A percentile compares a stretch with the other conserved stretches of the same genome.
Evolutionary conservation across 1,284 basidiomycete species (phyloP).

Genomic region (Inonotus hispidus): DNA sequence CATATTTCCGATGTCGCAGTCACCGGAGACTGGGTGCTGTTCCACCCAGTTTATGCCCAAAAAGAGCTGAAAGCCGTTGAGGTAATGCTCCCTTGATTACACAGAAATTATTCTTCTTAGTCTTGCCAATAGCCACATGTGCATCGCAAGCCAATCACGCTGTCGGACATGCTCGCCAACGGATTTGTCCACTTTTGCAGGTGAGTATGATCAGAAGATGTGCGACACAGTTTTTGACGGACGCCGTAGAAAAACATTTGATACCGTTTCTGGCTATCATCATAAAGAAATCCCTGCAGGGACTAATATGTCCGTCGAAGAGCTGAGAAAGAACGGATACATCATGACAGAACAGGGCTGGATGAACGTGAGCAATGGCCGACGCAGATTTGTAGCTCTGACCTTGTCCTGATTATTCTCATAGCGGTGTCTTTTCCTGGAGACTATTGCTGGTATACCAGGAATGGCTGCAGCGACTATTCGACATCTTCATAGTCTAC

Average conservation of each 20-base stretch:
- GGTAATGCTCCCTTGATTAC: slow-evolving; percentile 30
- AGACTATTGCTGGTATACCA: slow-evolving; percentile 88
- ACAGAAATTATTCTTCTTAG: background rate
- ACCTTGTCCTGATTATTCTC: background rate
- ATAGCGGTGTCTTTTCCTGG: slow-evolving; percentile 82
- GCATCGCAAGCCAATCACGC: slow-evolving; percentile 56
- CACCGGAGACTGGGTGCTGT: slow-evolving; percentile 75
- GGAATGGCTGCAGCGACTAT: slow-evolving; percentile 92
- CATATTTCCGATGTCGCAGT: slow-evolving; percentile 25
- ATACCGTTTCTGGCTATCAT: slow-evolving; percentile 77
- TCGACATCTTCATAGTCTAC: slow-evolving; percentile 76
- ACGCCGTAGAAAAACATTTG: slow-evolving; percentile 54
- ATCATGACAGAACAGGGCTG: slow-evolving; percentile 71
- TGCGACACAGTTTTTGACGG: background rate
- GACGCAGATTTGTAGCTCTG: background rate
- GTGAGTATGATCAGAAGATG: slow-evolving; percentile 25
- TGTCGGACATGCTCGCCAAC: slow-evolving; percentile 70
- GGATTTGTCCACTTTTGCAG: slow-evolving; percentile 56
- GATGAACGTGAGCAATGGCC: slow-evolving; percentile 48
- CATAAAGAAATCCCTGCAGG: slow-evolving; percentile 60
- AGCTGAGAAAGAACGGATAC: slow-evolving; percentile 70
- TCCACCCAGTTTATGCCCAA: slow-evolving; percentile 74
- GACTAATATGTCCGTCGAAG: slow-evolving; percentile 56
- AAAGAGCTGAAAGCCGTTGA: slow-evolving; percentile 78
- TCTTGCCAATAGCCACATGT: slow-evolving; percentile 51